A percentile compares a stretch with the other conserved stretches of the same genome.
Evolutionary conservation across 2,329 filamentous ascomycete genomes (phyloP).

Genomic region (Fulvia fulva): DNA sequence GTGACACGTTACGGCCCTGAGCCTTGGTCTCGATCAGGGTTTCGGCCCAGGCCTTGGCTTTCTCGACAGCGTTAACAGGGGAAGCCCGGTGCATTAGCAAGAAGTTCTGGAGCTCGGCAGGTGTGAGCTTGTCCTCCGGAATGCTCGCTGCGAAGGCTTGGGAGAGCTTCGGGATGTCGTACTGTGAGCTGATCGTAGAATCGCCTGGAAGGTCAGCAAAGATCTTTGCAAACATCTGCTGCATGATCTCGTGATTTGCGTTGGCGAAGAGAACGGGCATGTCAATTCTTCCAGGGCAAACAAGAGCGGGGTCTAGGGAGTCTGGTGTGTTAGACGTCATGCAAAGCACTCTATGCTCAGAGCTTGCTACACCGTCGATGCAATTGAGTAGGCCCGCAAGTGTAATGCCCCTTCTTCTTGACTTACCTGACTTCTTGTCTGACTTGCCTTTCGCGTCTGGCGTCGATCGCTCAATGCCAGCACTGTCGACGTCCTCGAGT

Average conservation of each 20-base stretch:
- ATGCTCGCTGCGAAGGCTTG: slow-evolving; percentile 43
- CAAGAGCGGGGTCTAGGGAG: slow-evolving; percentile 61
- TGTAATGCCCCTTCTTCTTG: slow-evolving; percentile 54
- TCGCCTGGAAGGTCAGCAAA: slow-evolving; percentile 21
- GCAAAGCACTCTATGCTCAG: slow-evolving; percentile 73
- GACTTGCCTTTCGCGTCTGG: slow-evolving; percentile 19
- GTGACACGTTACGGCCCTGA: too few species aligned
- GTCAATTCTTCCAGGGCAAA: slow-evolving; percentile 69
- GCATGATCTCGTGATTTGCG: slow-evolving; percentile 39
- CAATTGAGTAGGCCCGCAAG: slow-evolving; percentile 77
- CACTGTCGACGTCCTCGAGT: slow-evolving; percentile 48
- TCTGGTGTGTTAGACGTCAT: slow-evolving; percentile 80
- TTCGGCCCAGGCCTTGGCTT: slow-evolving; percentile 43
- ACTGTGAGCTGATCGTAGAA: slow-evolving; percentile 9
- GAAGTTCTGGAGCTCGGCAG: slow-evolving; percentile 53
- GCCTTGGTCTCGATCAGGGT: slow-evolving; percentile 24
- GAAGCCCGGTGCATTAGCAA: slow-evolving; percentile 50
- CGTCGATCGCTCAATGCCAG: slow-evolving; percentile 37
- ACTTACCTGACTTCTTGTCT: slow-evolving; percentile 11
- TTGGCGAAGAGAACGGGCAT: slow-evolving; percentile 59
- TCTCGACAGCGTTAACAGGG: slow-evolving; percentile 42
- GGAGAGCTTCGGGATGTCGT: slow-evolving; percentile 40
- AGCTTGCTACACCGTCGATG: slow-evolving; percentile 75
- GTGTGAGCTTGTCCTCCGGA: slow-evolving; percentile 47
- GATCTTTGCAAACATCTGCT: slow-evolving; percentile 42